Conservation (phyloP, 2,329 filamentous ascomycete species). For the Pezicula neosporulosa region DNA sequence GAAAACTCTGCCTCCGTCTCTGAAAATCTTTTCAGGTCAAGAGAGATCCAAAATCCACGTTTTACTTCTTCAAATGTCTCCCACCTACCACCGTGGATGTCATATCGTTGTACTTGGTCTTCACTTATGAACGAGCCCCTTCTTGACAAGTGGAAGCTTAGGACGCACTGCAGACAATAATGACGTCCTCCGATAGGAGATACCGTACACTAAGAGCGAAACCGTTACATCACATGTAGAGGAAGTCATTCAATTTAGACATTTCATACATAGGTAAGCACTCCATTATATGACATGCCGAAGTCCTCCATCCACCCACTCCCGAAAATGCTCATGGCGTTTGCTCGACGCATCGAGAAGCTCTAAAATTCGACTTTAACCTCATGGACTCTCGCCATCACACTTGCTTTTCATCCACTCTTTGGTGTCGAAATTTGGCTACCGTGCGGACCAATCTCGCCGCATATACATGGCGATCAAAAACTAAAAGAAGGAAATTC, state of each 20-base stretch:
- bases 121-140: no score
- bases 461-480: conserved; percentile 37
- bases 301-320: conserved; percentile 7
- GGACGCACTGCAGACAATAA: no score
- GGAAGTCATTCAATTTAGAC: conserved; percentile 9
- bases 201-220: background rate
- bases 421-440: conserved; percentile 62
- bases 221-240: background rate
- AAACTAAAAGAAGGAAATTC: conserved; percentile 21
- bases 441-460: conserved; percentile 56
- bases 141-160: no score
- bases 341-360: conserved; percentile 60
- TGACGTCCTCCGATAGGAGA: no score
- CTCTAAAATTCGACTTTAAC: conserved; percentile 62
- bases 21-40: no score
- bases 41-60: background rate
- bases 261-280: conserved; percentile 20
- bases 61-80: background rate
- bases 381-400: conserved; percentile 50
- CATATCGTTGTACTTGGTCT: no score
- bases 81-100: background rate
- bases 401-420: conserved; percentile 47
- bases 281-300: conserved; percentile 20
- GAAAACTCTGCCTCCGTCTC: background rate
- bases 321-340: conserved; percentile 19